Evolutionary conservation across 2,329 filamentous ascomycete genomes (phyloP).

Genomic region (Fusarium pseudoanthophilum): DNA sequence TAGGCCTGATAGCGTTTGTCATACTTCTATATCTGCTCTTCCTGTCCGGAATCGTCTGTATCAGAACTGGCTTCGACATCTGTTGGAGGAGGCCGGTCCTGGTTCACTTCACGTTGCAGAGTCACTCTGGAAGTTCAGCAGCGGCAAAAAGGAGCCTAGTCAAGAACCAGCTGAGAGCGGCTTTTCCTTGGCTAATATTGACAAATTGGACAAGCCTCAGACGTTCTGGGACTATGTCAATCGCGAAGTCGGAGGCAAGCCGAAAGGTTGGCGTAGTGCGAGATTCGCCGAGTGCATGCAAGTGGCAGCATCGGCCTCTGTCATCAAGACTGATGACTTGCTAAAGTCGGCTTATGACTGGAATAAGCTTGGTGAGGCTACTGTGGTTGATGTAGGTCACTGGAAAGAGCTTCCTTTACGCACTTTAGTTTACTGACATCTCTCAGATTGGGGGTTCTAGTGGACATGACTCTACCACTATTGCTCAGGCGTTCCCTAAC

Average conservation of each 20-base stretch:
- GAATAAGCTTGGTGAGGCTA: slow-evolving; percentile 38
- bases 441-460: slow-evolving; percentile 43
- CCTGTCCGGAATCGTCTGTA: slow-evolving; percentile 45
- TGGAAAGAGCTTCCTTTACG: background rate
- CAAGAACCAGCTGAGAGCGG: slow-evolving; percentile 48
- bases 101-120: slow-evolving; percentile 45
- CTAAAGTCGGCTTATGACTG: slow-evolving; percentile 36
- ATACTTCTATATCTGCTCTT: slow-evolving; percentile 51
- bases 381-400: slow-evolving; percentile 44
- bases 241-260: slow-evolving; percentile 26
- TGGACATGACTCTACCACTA: slow-evolving; percentile 38
- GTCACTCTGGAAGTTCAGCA: slow-evolving; percentile 47
- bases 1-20: slow-evolving; percentile 38
- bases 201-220: slow-evolving; percentile 6
- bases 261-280: slow-evolving; percentile 17
- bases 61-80: slow-evolving; percentile 43
- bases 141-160: slow-evolving; percentile 44
- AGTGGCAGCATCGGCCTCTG: background rate
- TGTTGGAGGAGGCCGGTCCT: slow-evolving; percentile 50
- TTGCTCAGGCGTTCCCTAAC: slow-evolving; percentile 39
- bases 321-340: slow-evolving; percentile 13
- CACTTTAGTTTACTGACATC: background rate
- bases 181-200: slow-evolving; percentile 46
- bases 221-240: slow-evolving; percentile 27
- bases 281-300: slow-evolving; percentile 35